Evolutionary conservation across 768 basidiomycete species (phyloP).

Genomic region (Termitomyces eurrhizus): DNA sequence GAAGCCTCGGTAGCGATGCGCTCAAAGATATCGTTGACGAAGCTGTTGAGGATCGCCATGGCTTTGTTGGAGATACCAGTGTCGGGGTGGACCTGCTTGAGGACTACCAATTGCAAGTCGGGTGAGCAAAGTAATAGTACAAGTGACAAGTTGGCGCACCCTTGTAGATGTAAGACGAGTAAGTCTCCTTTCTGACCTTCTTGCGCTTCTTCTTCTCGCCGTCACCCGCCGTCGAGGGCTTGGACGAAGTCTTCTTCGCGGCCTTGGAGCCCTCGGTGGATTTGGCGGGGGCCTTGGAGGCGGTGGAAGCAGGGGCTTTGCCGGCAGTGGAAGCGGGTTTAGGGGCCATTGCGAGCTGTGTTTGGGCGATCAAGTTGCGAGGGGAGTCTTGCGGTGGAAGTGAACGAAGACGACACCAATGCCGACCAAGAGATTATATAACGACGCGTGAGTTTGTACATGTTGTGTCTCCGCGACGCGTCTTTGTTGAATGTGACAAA

Average conservation of each 20-base stretch:
- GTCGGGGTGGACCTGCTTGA: slow-evolving; percentile 97
- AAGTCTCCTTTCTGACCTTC: slow-evolving; percentile 89
- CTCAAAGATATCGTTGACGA: slow-evolving; percentile 94
- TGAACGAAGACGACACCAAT: slow-evolving; percentile 31
- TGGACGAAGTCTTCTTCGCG: slow-evolving; percentile 70
- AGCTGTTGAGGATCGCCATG: slow-evolving; percentile 89
- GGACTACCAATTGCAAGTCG: slow-evolving; percentile 43
- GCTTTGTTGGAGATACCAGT: slow-evolving; percentile 99
- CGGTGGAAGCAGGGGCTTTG: slow-evolving; percentile 68
- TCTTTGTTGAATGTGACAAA: slow-evolving; percentile 31
- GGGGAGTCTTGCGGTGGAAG: slow-evolving; percentile 10
- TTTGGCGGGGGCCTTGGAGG: slow-evolving; percentile 73
- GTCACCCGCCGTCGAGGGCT: slow-evolving; percentile 44
- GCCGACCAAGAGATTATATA: slow-evolving; percentile 32
- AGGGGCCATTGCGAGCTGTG: slow-evolving; percentile 57
- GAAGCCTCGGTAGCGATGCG: slow-evolving; percentile 88
- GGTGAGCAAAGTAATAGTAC: not conserved
- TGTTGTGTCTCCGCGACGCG: slow-evolving; percentile 38
- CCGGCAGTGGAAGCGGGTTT: slow-evolving; percentile 81
- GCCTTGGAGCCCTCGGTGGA: slow-evolving; percentile 60
- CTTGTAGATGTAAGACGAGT: slow-evolving; percentile 95
- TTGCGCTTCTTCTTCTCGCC: slow-evolving; percentile 87
- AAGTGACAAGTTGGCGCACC: slow-evolving; percentile 34
- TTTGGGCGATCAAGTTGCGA: slow-evolving; percentile 1
- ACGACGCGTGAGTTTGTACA: slow-evolving; percentile 39